Evolutionary conservation across 345 rosid species (phyloP).

Genomic region (Hibiscus syriacus): DNA sequence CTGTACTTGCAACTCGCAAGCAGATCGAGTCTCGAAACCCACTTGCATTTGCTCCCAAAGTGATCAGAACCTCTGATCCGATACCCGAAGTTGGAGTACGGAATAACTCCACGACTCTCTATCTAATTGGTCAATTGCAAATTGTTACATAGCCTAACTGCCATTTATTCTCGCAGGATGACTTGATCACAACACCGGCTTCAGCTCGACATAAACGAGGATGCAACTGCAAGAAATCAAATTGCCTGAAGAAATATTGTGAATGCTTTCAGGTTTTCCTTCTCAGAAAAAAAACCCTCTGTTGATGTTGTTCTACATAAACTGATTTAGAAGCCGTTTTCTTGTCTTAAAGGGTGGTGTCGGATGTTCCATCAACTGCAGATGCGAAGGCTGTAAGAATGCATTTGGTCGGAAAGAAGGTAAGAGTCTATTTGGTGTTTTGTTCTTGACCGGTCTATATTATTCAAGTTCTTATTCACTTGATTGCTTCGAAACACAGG

Average conservation of each 20-base stretch:
- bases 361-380: constrained; percentile 92
- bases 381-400: constrained; percentile 98
- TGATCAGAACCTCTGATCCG: constrained; percentile 56
- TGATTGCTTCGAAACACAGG: constrained; percentile 32
- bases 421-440: constrained; percentile 19
- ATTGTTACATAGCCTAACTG: constrained; percentile 5
- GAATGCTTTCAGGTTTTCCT: constrained; percentile 95
- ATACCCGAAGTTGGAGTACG: constrained; percentile 57
- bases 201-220: constrained; percentile 97
- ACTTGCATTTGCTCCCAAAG: constrained; percentile 98
- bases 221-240: constrained; percentile 97
- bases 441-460: not conserved
- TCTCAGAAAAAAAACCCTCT: not conserved
- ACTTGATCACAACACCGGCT: constrained; percentile 76
- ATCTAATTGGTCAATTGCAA: not conserved
- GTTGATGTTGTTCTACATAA: constrained; percentile 13
- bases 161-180: constrained; percentile 47
- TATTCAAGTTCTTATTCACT: not conserved
- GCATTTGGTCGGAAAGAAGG: constrained; percentile 89
- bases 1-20: constrained; percentile 84
- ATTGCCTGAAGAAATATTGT: constrained; percentile 90
- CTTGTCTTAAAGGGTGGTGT: constrained; percentile 64
- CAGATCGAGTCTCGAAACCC: constrained; percentile 98
- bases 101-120: not conserved
- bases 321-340: constrained; percentile 16